These are phyloP conservation scores for Endothia cerciana DNA, from an alignment of 2,329 filamentous ascomycete species.

Conservation along the genomic window DNA sequence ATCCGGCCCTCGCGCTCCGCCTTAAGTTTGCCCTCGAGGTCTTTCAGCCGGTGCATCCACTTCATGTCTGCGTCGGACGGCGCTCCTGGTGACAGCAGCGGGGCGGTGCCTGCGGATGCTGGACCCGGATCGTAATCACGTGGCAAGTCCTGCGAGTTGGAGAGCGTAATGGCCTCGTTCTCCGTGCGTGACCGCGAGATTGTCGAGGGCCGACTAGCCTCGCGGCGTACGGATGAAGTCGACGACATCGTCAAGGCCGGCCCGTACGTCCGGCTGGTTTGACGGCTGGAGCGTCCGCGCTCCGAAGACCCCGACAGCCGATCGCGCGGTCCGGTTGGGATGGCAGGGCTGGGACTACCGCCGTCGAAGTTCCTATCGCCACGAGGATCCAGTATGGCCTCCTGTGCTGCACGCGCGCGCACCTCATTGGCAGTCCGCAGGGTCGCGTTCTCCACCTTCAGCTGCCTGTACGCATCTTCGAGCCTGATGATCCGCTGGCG, in stretches of 20 bases:
- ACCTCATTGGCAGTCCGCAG: constrained; percentile 67
- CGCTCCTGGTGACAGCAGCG: constrained; percentile 39
- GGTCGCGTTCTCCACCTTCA: constrained; percentile 71
- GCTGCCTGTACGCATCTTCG: constrained; percentile 63
- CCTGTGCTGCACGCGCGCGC: constrained; percentile 52
- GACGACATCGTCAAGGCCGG: constrained; percentile 25
- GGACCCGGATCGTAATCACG: constrained; percentile 25
- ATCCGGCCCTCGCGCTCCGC: constrained; percentile 85
- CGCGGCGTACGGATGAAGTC: constrained; percentile 29
- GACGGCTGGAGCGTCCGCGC: constrained; percentile 17
- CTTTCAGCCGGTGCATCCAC: constrained; percentile 83
- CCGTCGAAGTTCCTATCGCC: constrained; percentile 35
- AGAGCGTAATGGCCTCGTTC: constrained; percentile 12
- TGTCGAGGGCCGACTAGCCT: constrained; percentile 36
- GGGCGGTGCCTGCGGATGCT: constrained; percentile 32
- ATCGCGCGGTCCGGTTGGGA: constrained; percentile 56
- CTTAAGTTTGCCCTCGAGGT: constrained; percentile 87
- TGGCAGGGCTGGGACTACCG: constrained; percentile 57
- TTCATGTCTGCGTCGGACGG: constrained; percentile 61
- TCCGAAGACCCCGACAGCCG: constrained; percentile 28
- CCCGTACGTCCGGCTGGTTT: constrained; percentile 32
- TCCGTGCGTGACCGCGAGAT: constrained; percentile 39
- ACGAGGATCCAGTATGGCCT: constrained; percentile 44
- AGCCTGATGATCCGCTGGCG: constrained; percentile 56
- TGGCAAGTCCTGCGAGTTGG: constrained; percentile 26